Evolutionary conservation across 1,284 basidiomycete genomes (phyloP).

Genomic region (Rhizoctonia solani): DNA sequence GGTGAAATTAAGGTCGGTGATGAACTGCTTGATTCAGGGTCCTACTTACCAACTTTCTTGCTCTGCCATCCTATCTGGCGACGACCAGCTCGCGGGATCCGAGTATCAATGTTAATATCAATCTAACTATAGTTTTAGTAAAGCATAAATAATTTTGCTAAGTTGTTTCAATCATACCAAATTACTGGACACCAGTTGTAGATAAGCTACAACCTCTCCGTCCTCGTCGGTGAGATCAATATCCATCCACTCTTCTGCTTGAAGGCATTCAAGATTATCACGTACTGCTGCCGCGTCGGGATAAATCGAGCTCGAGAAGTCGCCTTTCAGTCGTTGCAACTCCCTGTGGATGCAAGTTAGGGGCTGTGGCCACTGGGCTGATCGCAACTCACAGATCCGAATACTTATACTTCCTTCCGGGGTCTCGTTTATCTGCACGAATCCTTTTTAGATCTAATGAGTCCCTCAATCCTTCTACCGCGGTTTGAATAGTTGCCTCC

Average conservation of each 20-base stretch:
- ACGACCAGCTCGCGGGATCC: slow-evolving; percentile 59
- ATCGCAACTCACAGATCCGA: slow-evolving; percentile 38
- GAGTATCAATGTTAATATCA: slow-evolving; percentile 67
- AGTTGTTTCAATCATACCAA: slow-evolving; percentile 51
- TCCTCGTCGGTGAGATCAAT: slow-evolving; percentile 47
- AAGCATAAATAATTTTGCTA: not conserved
- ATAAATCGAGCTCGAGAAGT: slow-evolving; percentile 65
- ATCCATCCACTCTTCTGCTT: slow-evolving; percentile 53
- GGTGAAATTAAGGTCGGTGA: not conserved
- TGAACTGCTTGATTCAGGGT: not conserved
- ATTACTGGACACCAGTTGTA: slow-evolving; percentile 71
- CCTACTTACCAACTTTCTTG: slow-evolving; percentile 71
- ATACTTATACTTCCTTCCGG: slow-evolving; percentile 36
- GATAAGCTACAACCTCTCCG: slow-evolving; percentile 71
- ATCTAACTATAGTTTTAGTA: slow-evolving; percentile 50
- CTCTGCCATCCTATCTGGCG: slow-evolving; percentile 74
- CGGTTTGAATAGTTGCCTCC: slow-evolving; percentile 56
- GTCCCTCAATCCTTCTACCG: slow-evolving; percentile 49
- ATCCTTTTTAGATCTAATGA: slow-evolving; percentile 40
- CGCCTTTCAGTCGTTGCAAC: slow-evolving; percentile 62
- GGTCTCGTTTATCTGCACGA: slow-evolving; percentile 12
- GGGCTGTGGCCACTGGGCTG: not conserved
- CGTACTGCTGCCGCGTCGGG: slow-evolving; percentile 66
- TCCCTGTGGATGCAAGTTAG: slow-evolving; percentile 8
- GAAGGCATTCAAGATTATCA: slow-evolving; percentile 52